These are phyloP conservation scores for Fallopia convolvulus DNA, from an alignment of 148 eudicot genomes.

Conservation along the genomic window DNA sequence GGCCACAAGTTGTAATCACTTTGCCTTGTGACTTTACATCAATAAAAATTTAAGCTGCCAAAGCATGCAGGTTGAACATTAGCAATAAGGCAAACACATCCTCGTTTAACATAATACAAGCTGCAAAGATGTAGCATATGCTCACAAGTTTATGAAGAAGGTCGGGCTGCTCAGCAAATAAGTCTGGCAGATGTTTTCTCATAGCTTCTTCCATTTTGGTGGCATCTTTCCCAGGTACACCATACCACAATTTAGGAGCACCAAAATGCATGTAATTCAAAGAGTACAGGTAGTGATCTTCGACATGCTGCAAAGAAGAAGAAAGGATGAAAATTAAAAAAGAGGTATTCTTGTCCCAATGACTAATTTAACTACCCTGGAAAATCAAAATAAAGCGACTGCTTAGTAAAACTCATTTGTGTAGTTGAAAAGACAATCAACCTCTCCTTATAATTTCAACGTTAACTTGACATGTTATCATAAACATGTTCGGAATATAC, in stretches of 20 bases:
- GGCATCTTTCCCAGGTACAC: slow-evolving; percentile 84
- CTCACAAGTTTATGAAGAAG: slow-evolving; percentile 95
- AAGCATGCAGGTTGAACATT: neutral
- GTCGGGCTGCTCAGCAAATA: slow-evolving; percentile 96
- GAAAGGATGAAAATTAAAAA: slow-evolving; percentile 3
- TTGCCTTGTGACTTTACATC: neutral
- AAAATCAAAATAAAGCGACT: neutral
- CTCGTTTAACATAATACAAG: neutral
- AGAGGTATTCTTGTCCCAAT: neutral
- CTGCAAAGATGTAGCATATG: neutral
- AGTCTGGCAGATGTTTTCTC: slow-evolving; percentile 85
- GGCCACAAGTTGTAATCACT: neutral
- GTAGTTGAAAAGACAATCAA: neutral
- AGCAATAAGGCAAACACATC: neutral
- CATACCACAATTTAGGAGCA: slow-evolving; percentile 97
- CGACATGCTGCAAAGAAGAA: slow-evolving; percentile 68
- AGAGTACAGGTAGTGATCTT: slow-evolving; percentile 93
- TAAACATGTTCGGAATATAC: neutral
- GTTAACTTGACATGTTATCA: neutral
- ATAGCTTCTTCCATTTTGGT: slow-evolving; percentile 74
- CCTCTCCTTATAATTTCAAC: neutral
- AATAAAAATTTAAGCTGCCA: neutral
- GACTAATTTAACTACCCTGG: neutral
- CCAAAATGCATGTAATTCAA: slow-evolving; percentile 97
- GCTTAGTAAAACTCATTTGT: neutral